A percentile compares a stretch with the other conserved stretches of the same genome.
These are phyloP conservation scores for Petasospora fabianii DNA, from an alignment of 1,139 yeast species.

Conservation along the genomic window DNA sequence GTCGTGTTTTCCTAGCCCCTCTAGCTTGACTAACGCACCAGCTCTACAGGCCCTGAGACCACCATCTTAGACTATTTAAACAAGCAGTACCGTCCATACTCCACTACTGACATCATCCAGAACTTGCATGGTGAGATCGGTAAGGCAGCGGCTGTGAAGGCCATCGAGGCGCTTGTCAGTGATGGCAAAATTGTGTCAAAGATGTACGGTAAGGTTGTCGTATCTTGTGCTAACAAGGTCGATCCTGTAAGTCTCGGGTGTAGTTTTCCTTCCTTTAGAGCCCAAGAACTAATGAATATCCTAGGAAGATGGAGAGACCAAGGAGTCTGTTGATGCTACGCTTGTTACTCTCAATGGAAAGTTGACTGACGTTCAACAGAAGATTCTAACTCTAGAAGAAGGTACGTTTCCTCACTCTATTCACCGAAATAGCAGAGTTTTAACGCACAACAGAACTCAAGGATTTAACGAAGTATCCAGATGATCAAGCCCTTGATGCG, in stretches of 20 bases:
- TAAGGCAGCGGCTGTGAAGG: slow-evolving; percentile 29
- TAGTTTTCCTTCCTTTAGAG: no score
- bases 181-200: slow-evolving; percentile 31
- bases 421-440: no score
- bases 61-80: slow-evolving; percentile 31
- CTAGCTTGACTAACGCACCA: background rate
- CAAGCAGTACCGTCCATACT: slow-evolving; percentile 38
- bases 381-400: no score
- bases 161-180: slow-evolving; percentile 29
- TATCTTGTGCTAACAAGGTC: slow-evolving; percentile 33
- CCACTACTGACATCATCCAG: slow-evolving; percentile 34
- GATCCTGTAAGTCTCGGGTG: slow-evolving; percentile 15
- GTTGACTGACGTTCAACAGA: no score
- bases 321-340: no score
- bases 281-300: no score
- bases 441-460: slow-evolving; percentile 11
- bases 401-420: no score
- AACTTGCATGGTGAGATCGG: slow-evolving; percentile 34
- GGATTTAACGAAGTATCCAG: slow-evolving; percentile 12
- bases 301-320: no score
- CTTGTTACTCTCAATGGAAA: no score
- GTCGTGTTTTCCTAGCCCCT: background rate
- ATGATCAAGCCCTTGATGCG: slow-evolving; percentile 18
- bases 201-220: slow-evolving; percentile 32
- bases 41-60: slow-evolving; percentile 6